A percentile compares a stretch with the other conserved stretches of the same genome.
Evolutionary conservation across 2,329 filamentous ascomycete species (phyloP).

Genomic region (Capronia americana): DNA sequence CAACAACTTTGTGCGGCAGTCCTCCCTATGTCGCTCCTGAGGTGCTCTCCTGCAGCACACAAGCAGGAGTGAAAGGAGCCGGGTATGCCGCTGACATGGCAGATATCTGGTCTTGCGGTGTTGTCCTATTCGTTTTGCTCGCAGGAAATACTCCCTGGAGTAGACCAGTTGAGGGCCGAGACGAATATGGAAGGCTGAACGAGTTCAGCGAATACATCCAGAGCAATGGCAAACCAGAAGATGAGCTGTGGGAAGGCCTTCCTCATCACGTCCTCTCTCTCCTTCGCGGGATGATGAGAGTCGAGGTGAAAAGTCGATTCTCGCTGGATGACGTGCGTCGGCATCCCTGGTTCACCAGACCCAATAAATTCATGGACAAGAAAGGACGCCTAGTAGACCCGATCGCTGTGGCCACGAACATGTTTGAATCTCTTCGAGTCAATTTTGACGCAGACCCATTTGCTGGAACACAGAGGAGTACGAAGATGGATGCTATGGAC

Average conservation of each 20-base stretch:
- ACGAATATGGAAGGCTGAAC: constrained; percentile 65
- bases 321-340: constrained; percentile 83
- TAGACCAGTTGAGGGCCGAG: constrained; percentile 71
- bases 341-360: constrained; percentile 92
- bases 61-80: constrained; percentile 55
- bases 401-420: constrained; percentile 85
- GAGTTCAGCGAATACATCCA: constrained; percentile 88
- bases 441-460: constrained; percentile 77
- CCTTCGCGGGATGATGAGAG: constrained; percentile 88
- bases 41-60: constrained; percentile 66
- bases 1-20: constrained; percentile 89
- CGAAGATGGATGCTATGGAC: constrained; percentile 69
- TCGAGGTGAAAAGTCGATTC: constrained; percentile 77
- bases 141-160: constrained; percentile 99
- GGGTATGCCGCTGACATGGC: constrained; percentile 73
- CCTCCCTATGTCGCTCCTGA: constrained; percentile 98
- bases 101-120: constrained; percentile 96
- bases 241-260: constrained; percentile 83
- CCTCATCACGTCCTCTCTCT: constrained; percentile 78
- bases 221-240: constrained; percentile 78
- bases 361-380: constrained; percentile 75
- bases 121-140: constrained; percentile 94
- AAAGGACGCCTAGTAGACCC: constrained; percentile 80
- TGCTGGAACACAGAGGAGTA: constrained; percentile 49
- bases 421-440: constrained; percentile 90